Evolutionary conservation across 1,284 basidiomycete genomes (phyloP).

Genomic region (Trichosporon sp.): DNA sequence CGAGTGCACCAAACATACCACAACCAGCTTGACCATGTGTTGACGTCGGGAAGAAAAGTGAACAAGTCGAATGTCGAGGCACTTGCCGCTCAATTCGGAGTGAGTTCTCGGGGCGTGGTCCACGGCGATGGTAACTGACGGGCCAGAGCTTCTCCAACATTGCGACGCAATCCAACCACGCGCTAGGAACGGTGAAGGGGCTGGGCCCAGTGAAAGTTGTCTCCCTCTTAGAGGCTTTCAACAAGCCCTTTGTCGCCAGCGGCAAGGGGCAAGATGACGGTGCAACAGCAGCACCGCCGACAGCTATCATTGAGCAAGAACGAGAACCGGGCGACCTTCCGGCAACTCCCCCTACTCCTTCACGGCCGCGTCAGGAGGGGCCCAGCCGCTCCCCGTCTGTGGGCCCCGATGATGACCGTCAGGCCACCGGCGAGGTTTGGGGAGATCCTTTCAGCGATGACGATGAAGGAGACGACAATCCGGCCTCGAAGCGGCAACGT

Average conservation of each 20-base stretch:
- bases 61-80: slow-evolving; percentile 98
- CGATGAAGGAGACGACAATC: slow-evolving; percentile 4
- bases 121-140: background rate
- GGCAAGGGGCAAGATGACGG: slow-evolving; percentile 7
- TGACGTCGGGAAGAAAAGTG: slow-evolving; percentile 87
- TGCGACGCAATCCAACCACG: slow-evolving; percentile 65
- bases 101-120: slow-evolving; percentile 51
- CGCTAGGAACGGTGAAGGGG: slow-evolving; percentile 78
- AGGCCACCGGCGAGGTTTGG: slow-evolving; percentile 12
- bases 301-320: background rate
- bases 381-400: slow-evolving; percentile 15
- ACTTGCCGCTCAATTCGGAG: slow-evolving; percentile 84
- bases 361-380: background rate
- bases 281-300: background rate
- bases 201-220: slow-evolving; percentile 93
- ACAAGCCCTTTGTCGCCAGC: slow-evolving; percentile 51
- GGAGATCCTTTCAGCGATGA: slow-evolving; percentile 14
- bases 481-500: background rate
- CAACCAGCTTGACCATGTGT: slow-evolving; percentile 72
- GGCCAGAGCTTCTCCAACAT: slow-evolving; percentile 72
- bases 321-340: background rate
- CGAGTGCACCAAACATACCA: slow-evolving; percentile 82
- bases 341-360: slow-evolving; percentile 7
- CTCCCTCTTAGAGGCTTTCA: slow-evolving; percentile 54
- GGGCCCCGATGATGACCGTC: slow-evolving; percentile 12